Base-by-base conservation (phyloP, 805 yeast genomes). In the Pachysolen tannophilus region DNA sequence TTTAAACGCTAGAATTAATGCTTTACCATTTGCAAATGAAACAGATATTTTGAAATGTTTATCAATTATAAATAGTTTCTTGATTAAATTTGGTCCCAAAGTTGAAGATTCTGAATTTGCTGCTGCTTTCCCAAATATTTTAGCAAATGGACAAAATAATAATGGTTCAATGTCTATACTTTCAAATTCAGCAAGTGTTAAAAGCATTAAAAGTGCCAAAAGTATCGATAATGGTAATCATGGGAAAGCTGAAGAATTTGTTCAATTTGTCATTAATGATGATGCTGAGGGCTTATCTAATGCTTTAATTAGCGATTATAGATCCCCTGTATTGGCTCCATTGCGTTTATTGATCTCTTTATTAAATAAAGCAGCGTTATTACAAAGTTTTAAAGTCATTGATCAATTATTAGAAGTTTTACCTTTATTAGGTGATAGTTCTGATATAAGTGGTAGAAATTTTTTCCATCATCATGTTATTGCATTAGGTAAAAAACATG, bases 381-480 rank as follows among this genome's bases (percentile, higher is more conserved):
- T 58, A n/a, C 63, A 72, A 38, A 63, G 86, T 4, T 63, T 57
- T 29, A 55, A 61, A 18, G 78, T 86, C 50, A 75, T 84, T 39
- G 80, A 69, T 42, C 55, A 48, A n/a, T 49, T 82, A 25, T 58
- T 81, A 34, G 65, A 60, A 18, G 59, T 63, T 11, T 65, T 77
- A 28, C 72, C 73, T 7, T 63, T 68, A 9, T 54, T 79, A 17
- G 63, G 70, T 30, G 92, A 84, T 45, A 65, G 77, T 0, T 60
- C 75, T 6, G 96, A 87, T 48, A 75, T 88, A 29, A 77, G 81
- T 37, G 84, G 84, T 13, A 69, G 96, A 45, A 88, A 83, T 52
- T 79, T 88, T 48, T 72, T 88, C 48, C 97, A 88, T 53, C 85
- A 84, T 44, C 82, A 79, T 48, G 76, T 88, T 17, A 78, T 88